Percentiles rank a stretch among this genome's conserved stretches.
Evolutionary conservation across 2,329 filamentous ascomycete species (phyloP).

Genomic region (Penicillium sp.): DNA sequence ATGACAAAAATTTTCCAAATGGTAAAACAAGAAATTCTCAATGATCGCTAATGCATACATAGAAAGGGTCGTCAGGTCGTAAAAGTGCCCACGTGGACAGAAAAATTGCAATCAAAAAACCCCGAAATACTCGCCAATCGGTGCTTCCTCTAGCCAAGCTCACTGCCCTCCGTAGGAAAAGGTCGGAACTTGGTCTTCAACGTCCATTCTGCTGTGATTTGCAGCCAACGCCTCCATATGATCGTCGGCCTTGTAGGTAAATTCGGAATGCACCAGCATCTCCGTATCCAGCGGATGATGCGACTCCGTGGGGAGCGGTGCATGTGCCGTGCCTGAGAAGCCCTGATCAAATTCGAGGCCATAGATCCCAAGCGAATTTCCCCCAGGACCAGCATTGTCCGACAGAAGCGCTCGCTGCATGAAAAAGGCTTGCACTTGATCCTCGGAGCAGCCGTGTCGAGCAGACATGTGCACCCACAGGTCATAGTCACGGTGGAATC

Average conservation of each 20-base stretch:
- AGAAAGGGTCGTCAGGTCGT: background rate
- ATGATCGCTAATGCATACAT: background rate
- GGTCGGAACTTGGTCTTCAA: slow-evolving; percentile 32
- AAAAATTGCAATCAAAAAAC: background rate
- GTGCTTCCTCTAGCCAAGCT: background rate
- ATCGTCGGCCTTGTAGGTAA: background rate
- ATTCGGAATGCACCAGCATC: background rate
- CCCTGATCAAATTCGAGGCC: slow-evolving; percentile 30
- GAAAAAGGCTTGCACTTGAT: slow-evolving; percentile 37
- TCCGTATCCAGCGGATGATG: background rate
- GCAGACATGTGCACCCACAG: slow-evolving; percentile 51
- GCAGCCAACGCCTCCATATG: slow-evolving; percentile 25
- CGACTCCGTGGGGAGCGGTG: background rate
- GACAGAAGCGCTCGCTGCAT: slow-evolving; percentile 36
- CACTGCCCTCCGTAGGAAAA: slow-evolving; percentile 26
- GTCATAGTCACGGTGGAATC: slow-evolving; percentile 54
- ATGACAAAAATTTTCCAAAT: no score
- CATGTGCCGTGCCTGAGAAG: background rate
- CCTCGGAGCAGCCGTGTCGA: slow-evolving; percentile 36
- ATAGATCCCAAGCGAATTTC: slow-evolving; percentile 32
- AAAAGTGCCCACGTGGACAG: background rate
- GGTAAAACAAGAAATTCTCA: background rate
- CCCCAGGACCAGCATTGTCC: slow-evolving; percentile 21
- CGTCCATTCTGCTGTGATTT: slow-evolving; percentile 26
- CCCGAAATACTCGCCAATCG: background rate